Evolutionary conservation across 1,284 basidiomycete species (phyloP), one percentile per base, ranked within the genome.

Genomic region (Ceratobasidium sp.): DNA sequence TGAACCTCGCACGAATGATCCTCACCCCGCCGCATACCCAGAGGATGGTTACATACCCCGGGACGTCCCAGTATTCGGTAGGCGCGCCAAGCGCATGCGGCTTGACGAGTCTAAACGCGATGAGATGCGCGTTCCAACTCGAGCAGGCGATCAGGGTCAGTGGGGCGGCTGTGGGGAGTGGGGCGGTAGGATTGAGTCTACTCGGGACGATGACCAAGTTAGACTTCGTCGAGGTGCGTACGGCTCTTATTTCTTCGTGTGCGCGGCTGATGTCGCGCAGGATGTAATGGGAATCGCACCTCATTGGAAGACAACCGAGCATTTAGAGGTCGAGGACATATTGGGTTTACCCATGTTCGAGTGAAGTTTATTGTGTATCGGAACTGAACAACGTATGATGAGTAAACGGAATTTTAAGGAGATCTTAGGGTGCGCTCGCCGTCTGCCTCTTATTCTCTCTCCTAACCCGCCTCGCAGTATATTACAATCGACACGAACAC

Each of bases 61-160:
- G 87, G 24, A 83, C 84, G 9, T 86, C 87, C 57, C 88, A 89
- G 75, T 89, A 89, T 78, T 77, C 77, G 5, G 72, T 74, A 2
- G 80, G 81, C 14, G 84, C 84, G 0, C 80, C 82, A 33, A 87
- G 89, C 47, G 85, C 89, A 4, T 91, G 89, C 76, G 90, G 90
- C 22, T 82, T 91, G 29, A 89, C 89, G 7, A 86, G 88, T 1
- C 79, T 91, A 78, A 91, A 91, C 79, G 90, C 89, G 77, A 87
- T 87, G 1, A 82, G 88, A 62, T 78, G 88, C 15, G 81, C 86
- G 33, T 84, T 89, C 2, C 57, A 78, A 22, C 81, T 81, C 63
- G 84, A 85, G 66, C 69, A 60, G 31, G 57, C 57, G 9, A 50
- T 72, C 50, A 44, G 56, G 4, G 69, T 47, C 1, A 56, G 64